phyloP scores from a whole-genome alignment of 2,329 filamentous ascomycete genomes.

The Trichoderma simmonsii region DNA sequence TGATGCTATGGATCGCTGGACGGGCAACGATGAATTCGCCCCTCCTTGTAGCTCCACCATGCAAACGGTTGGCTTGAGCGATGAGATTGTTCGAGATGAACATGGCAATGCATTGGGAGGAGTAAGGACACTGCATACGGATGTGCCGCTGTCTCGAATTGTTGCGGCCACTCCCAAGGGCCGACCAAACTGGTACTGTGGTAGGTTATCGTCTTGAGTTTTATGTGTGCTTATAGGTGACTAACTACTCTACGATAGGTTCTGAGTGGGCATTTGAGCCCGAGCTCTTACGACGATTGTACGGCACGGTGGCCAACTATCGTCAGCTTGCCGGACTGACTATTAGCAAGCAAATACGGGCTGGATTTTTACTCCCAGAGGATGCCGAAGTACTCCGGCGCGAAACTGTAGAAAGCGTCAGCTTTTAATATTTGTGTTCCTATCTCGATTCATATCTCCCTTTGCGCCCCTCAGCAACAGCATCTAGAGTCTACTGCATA shows the following conservation, averaged over 20 bases:
- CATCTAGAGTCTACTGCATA: background rate
- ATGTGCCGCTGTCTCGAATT: background rate
- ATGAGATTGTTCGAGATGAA: background rate
- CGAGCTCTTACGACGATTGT: background rate
- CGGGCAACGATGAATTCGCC: background rate
- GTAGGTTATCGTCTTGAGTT: background rate
- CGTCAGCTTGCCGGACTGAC: background rate
- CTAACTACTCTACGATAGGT: background rate
- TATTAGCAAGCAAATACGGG: background rate
- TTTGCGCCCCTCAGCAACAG: background rate
- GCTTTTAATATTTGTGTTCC: background rate
- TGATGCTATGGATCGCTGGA: background rate
- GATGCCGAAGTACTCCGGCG: background rate
- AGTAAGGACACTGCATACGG: background rate
- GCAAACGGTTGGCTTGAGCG: background rate
- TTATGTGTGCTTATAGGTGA: background rate
- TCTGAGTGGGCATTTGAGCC: background rate
- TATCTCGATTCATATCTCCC: background rate
- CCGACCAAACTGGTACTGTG: background rate
- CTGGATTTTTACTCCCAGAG: background rate
- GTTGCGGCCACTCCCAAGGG: background rate
- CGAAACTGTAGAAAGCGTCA: background rate
- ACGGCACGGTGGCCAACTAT: background rate
- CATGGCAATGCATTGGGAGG: background rate
- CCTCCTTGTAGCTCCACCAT: background rate